Percentiles rank a stretch among this genome's conserved stretches.
phyloP scores from a whole-genome alignment of 2,329 filamentous ascomycete species.

The Bimuria novae-zelandiae region DNA sequence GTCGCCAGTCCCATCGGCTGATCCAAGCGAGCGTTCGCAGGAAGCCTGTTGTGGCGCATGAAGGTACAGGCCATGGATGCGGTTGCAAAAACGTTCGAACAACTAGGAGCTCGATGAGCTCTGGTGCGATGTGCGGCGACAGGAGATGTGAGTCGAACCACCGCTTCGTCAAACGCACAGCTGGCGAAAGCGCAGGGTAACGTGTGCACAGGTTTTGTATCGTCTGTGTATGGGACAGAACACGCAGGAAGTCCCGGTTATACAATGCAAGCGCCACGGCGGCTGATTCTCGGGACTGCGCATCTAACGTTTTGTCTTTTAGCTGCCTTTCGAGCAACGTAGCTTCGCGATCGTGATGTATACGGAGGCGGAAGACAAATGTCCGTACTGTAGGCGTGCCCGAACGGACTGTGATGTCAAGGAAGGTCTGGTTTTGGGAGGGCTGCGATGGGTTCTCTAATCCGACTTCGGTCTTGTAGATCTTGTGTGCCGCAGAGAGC shows the following conservation, averaged over 20 bases:
- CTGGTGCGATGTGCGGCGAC: slow-evolving; percentile 72
- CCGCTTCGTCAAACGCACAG: slow-evolving; percentile 82
- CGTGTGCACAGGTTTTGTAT: slow-evolving; percentile 80
- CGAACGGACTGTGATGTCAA: slow-evolving; percentile 77
- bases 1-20: slow-evolving; percentile 88
- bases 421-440: slow-evolving; percentile 76
- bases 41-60: slow-evolving; percentile 78
- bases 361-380: slow-evolving; percentile 79
- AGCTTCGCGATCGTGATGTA: slow-evolving; percentile 87
- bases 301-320: slow-evolving; percentile 72
- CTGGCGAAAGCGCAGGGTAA: slow-evolving; percentile 76
- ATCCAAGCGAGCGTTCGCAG: slow-evolving; percentile 79
- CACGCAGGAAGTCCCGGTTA: slow-evolving; percentile 71
- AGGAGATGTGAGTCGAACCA: slow-evolving; percentile 91
- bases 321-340: slow-evolving; percentile 77
- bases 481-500: slow-evolving; percentile 65
- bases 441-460: slow-evolving; percentile 74
- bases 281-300: slow-evolving; percentile 68
- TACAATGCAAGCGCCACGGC: slow-evolving; percentile 71
- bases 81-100: slow-evolving; percentile 79
- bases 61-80: slow-evolving; percentile 78
- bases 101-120: slow-evolving; percentile 83
- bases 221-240: slow-evolving; percentile 80
- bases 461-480: slow-evolving; percentile 71
- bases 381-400: slow-evolving; percentile 44